Evolutionary conservation across 345 rosid genomes (phyloP).

Genomic region (Physaria fendleri): DNA sequence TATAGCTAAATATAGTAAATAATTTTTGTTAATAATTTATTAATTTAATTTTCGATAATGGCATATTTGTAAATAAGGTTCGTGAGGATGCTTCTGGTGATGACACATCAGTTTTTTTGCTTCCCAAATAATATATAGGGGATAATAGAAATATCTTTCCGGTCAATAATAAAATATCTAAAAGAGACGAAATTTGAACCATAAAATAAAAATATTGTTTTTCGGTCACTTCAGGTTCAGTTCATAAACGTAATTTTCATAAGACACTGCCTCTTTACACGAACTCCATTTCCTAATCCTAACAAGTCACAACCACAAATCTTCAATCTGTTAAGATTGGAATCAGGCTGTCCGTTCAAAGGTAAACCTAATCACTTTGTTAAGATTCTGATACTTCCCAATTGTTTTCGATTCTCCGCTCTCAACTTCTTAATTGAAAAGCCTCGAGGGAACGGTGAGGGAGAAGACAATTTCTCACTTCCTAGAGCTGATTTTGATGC

Average conservation of each 20-base stretch:
- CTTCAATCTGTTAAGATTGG: slow-evolving; percentile 1
- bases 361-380: not conserved
- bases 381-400: not conserved
- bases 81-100: too few relatives aligned
- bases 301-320: slow-evolving; percentile 12
- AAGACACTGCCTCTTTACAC: not conserved
- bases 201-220: slow-evolving; percentile 4
- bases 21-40: too few relatives aligned
- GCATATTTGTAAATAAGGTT: too few relatives aligned
- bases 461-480: not conserved
- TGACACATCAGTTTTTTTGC: too few relatives aligned
- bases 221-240: not conserved
- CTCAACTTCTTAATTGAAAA: not conserved
- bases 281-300: slow-evolving; percentile 2
- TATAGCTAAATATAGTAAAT: too few relatives aligned
- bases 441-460: not conserved
- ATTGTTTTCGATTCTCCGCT: not conserved
- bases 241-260: slow-evolving; percentile 9
- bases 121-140: too few relatives aligned
- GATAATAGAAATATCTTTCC: not conserved
- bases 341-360: not conserved
- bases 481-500: not conserved
- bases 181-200: slow-evolving; percentile 6
- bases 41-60: too few relatives aligned
- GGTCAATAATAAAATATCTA: not conserved